These are phyloP conservation scores for Populus simonii DNA, from an alignment of 345 rosid genomes.

Conservation along the genomic window DNA sequence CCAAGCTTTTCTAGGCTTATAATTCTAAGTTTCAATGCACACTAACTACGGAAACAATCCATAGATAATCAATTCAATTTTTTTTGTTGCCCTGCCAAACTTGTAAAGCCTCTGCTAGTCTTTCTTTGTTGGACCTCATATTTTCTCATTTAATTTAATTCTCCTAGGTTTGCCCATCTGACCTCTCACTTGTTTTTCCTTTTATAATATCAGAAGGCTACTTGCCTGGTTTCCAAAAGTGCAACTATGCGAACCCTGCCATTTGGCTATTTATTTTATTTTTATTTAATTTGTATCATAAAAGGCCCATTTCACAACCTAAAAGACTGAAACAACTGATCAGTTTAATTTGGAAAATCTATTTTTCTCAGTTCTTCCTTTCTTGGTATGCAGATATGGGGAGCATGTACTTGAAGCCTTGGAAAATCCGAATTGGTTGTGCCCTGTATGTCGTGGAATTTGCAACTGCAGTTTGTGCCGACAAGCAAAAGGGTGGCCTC, in stretches of 20 bases:
- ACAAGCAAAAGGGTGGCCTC: slow-evolving; percentile 71
- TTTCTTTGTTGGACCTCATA: neutral
- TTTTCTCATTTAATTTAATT: neutral
- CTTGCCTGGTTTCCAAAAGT: neutral
- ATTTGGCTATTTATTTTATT: no score
- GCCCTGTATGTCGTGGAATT: slow-evolving; percentile 87
- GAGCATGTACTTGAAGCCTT: slow-evolving; percentile 90
- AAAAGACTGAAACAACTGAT: neutral
- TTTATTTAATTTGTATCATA: neutral
- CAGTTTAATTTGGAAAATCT: neutral
- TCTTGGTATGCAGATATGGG: slow-evolving; percentile 54
- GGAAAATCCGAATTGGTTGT: slow-evolving; percentile 72
- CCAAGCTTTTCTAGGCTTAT: neutral
- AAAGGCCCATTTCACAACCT: neutral
- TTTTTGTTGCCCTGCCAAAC: neutral
- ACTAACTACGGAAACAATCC: neutral
- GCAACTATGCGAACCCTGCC: neutral
- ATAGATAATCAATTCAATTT: neutral
- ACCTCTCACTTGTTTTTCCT: neutral
- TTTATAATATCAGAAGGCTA: neutral
- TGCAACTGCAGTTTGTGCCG: slow-evolving; percentile 95
- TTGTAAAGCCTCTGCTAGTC: neutral
- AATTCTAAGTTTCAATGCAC: neutral
- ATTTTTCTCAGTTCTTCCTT: neutral
- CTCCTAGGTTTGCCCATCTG: neutral